Percentiles rank a stretch among this genome's conserved stretches.
These are phyloP conservation scores for Botrytis tulipae DNA, from an alignment of 2,329 filamentous ascomycete species.

Conservation along the genomic window DNA sequence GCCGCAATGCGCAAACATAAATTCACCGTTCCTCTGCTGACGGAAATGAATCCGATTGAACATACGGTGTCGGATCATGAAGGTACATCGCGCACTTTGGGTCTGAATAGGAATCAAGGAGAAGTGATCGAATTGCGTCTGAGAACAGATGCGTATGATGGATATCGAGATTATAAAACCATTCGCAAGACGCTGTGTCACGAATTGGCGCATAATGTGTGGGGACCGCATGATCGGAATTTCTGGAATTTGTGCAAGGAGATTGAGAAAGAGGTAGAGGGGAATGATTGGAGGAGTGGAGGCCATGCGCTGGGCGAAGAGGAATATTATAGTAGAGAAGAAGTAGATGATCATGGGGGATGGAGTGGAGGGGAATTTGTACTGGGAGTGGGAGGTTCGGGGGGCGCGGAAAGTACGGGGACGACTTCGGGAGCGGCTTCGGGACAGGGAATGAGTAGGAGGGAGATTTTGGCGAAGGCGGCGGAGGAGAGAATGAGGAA, in stretches of 20 bases:
- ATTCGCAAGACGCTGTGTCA: slow-evolving; percentile 92
- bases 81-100: slow-evolving; percentile 71
- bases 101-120: slow-evolving; percentile 82
- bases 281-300: slow-evolving; percentile 72
- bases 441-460: slow-evolving; percentile 55
- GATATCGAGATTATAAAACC: slow-evolving; percentile 87
- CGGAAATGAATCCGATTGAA: slow-evolving; percentile 89
- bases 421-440: slow-evolving; percentile 21
- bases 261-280: slow-evolving; percentile 84
- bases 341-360: slow-evolving; percentile 66
- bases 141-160: slow-evolving; percentile 91
- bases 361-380: slow-evolving; percentile 81
- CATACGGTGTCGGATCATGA: slow-evolving; percentile 73
- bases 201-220: slow-evolving; percentile 90
- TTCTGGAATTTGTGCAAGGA: slow-evolving; percentile 89
- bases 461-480: slow-evolving; percentile 73
- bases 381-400: slow-evolving; percentile 54
- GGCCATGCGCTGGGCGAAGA: slow-evolving; percentile 62
- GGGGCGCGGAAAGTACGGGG: slow-evolving; percentile 41
- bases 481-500: slow-evolving; percentile 57
- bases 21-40: slow-evolving; percentile 81
- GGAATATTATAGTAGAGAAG: slow-evolving; percentile 52
- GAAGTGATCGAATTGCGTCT: slow-evolving; percentile 88
- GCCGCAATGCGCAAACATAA: slow-evolving; percentile 79
- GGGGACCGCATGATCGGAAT: slow-evolving; percentile 74